phyloP scores from a whole-genome alignment of 1,284 basidiomycete genomes.

The Flammula alnicola region DNA sequence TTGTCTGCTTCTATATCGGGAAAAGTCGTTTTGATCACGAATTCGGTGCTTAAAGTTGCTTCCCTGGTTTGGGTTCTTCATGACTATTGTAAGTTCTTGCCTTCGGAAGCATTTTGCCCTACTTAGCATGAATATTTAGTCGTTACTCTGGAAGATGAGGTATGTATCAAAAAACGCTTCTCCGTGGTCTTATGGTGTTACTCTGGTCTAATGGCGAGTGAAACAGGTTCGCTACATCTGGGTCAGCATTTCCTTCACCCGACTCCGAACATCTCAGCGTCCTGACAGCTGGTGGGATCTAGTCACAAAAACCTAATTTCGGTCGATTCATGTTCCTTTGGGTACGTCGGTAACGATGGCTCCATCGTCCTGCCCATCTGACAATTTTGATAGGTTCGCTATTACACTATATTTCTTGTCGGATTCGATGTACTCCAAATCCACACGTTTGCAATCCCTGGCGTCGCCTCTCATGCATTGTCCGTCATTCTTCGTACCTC shows the following conservation, averaged over 20 bases:
- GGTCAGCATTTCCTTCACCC: slow-evolving; percentile 25
- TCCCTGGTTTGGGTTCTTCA: slow-evolving; percentile 37
- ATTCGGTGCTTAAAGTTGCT: no score
- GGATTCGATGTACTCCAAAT: slow-evolving; percentile 46
- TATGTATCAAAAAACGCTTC: slow-evolving; percentile 9
- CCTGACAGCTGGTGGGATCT: not conserved
- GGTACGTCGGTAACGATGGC: slow-evolving; percentile 26
- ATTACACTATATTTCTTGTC: slow-evolving; percentile 44
- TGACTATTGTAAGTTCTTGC: slow-evolving; percentile 32
- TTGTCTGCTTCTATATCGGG: not conserved
- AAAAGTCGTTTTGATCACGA: no score
- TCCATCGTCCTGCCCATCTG: not conserved
- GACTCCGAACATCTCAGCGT: not conserved
- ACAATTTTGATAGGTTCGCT: slow-evolving; percentile 38
- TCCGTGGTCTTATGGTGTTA: not conserved
- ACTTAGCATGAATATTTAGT: slow-evolving; percentile 15
- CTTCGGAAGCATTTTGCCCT: not conserved
- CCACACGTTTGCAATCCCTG: slow-evolving; percentile 40
- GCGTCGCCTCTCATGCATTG: slow-evolving; percentile 34
- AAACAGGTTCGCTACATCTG: slow-evolving; percentile 38
- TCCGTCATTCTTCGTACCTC: slow-evolving; percentile 19
- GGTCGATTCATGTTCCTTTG: slow-evolving; percentile 42
- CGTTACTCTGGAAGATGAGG: slow-evolving; percentile 35
- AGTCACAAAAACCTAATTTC: slow-evolving; percentile 32
- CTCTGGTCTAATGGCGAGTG: not conserved